Evolutionary conservation across 164 flowering plant species (phyloP).

Genomic region (Vitis cinerea): DNA sequence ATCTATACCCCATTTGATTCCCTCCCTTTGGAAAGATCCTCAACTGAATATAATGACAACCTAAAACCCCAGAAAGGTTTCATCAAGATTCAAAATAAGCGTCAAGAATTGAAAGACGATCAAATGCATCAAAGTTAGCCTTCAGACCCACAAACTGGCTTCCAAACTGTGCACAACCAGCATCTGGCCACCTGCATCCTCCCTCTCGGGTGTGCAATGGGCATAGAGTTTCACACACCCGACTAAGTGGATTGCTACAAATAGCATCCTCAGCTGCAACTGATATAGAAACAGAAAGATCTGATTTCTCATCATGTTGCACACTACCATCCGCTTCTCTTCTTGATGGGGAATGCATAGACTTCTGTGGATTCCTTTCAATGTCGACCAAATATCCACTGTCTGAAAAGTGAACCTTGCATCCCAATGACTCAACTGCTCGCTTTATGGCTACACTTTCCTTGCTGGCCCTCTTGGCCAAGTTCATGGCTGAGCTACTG

Average conservation of each 20-base stretch:
- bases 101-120: slow-evolving; percentile 78
- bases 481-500: slow-evolving; percentile 57
- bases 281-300: slow-evolving; percentile 63
- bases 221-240: slow-evolving; percentile 71
- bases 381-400: slow-evolving; percentile 61
- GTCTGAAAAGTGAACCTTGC: slow-evolving; percentile 72
- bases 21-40: not conserved
- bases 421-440: slow-evolving; percentile 84
- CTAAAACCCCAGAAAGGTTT: not conserved
- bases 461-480: slow-evolving; percentile 64
- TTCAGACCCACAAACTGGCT: slow-evolving; percentile 91
- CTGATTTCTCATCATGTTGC: slow-evolving; percentile 51
- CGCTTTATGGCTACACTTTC: slow-evolving; percentile 81
- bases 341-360: slow-evolving; percentile 26
- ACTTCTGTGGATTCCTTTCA: slow-evolving; percentile 39
- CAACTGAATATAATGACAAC: not conserved
- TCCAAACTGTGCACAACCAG: slow-evolving; percentile 86
- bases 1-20: not conserved
- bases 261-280: slow-evolving; percentile 37
- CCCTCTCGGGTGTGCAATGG: slow-evolving; percentile 80
- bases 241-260: slow-evolving; percentile 37
- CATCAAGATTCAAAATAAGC: slow-evolving; percentile 57
- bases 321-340: slow-evolving; percentile 28
- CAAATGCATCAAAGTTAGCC: slow-evolving; percentile 95
- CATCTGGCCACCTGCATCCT: slow-evolving; percentile 90